Percentiles rank a stretch among this genome's conserved stretches.
These are phyloP conservation scores for Lodderomyces theae DNA, from an alignment of 1,139 yeast genomes.

Conservation along the genomic window DNA sequence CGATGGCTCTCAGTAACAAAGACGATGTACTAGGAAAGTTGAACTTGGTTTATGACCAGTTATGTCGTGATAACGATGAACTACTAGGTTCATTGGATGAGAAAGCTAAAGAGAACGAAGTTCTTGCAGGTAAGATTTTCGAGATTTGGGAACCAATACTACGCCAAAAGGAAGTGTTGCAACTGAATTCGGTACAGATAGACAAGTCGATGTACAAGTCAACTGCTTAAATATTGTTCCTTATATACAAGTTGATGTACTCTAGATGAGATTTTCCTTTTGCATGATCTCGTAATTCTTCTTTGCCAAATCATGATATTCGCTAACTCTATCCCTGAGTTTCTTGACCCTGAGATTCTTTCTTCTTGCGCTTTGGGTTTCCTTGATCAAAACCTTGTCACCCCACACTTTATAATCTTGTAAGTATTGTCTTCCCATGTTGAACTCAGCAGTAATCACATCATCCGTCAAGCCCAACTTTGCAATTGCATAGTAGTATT, in stretches of 20 bases:
- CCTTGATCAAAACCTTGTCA: slow-evolving; percentile 44
- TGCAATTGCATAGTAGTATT: slow-evolving; percentile 81
- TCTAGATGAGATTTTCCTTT: slow-evolving; percentile 1
- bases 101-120: slow-evolving; percentile 22
- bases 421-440: slow-evolving; percentile 79
- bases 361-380: slow-evolving; percentile 31
- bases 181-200: not conserved
- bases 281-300: slow-evolving; percentile 28
- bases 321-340: slow-evolving; percentile 42
- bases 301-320: slow-evolving; percentile 42
- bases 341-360: slow-evolving; percentile 33
- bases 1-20: slow-evolving; percentile 26
- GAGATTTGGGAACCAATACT: slow-evolving; percentile 3
- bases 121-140: not conserved
- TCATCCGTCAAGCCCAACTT: slow-evolving; percentile 86
- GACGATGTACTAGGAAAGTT: slow-evolving; percentile 28
- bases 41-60: slow-evolving; percentile 31
- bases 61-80: slow-evolving; percentile 36
- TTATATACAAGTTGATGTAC: no score
- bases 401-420: slow-evolving; percentile 87
- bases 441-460: slow-evolving; percentile 75
- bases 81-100: slow-evolving; percentile 24
- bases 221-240: no score
- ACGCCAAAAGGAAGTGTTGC: slow-evolving; percentile 1
- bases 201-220: not conserved